Evolutionary conservation across 2,329 filamentous ascomycete species (phyloP).

Genomic region (Fusarium tuaranense): DNA sequence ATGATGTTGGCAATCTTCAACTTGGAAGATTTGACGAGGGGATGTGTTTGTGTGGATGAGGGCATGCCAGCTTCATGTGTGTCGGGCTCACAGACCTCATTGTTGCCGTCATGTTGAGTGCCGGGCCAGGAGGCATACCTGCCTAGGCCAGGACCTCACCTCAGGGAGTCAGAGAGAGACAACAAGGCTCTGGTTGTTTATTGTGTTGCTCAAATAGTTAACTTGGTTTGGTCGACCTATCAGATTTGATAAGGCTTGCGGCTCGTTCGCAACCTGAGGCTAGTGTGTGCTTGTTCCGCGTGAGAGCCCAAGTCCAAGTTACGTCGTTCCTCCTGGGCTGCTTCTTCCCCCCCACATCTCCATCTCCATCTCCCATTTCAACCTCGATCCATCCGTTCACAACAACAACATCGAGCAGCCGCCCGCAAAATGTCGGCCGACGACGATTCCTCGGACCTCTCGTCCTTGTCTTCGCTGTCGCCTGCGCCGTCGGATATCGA

Average conservation of each 20-base stretch:
- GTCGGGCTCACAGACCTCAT: conserved; percentile 3
- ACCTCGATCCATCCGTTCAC: conserved; percentile 27
- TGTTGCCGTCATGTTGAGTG: background rate
- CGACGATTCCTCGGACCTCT: conserved; percentile 73
- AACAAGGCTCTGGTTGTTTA: conserved; percentile 26
- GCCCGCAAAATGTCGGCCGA: conserved; percentile 65
- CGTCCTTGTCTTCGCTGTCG: conserved; percentile 65
- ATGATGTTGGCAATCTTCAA: conserved; percentile 7
- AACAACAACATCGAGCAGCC: conserved; percentile 40
- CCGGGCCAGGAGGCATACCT: background rate
- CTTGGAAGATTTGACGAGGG: background rate
- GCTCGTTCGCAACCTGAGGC: conserved; percentile 39
- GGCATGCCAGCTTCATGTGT: conserved; percentile 10
- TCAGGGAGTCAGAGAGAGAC: background rate
- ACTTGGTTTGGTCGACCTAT: conserved; percentile 46
- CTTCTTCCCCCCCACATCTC: conserved; percentile 47
- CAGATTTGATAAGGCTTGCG: conserved; percentile 47
- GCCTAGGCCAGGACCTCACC: background rate
- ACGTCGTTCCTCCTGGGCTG: conserved; percentile 45
- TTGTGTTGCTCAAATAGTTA: conserved; percentile 32
- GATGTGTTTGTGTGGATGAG: background rate
- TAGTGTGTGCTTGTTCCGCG: conserved; percentile 48
- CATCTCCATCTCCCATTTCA: conserved; percentile 41
- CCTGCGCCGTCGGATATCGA: conserved; percentile 59
- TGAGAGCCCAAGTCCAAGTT: conserved; percentile 43